Percentiles rank a stretch among this genome's conserved stretches.
Evolutionary conservation across 768 basidiomycete species (phyloP).

Genomic region (Tremella fuciformis): DNA sequence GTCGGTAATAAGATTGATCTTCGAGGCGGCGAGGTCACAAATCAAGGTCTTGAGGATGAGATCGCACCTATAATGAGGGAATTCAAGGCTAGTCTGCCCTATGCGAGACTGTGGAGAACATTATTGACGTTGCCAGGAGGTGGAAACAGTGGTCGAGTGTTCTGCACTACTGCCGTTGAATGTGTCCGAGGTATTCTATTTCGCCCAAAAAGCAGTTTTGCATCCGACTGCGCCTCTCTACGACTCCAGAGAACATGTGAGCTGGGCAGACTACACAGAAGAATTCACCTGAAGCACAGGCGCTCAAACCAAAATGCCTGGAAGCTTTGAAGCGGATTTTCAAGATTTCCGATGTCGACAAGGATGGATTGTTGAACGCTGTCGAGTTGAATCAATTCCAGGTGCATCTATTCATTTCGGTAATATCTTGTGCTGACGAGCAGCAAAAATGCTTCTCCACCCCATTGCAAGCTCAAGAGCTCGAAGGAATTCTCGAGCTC

Average conservation of each 20-base stretch:
- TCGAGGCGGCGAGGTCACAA: slow-evolving; percentile 86
- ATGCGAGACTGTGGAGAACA: neutral
- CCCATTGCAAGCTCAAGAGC: slow-evolving; percentile 83
- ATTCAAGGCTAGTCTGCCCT: slow-evolving; percentile 69
- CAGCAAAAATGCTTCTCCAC: slow-evolving; percentile 94
- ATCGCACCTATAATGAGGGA: slow-evolving; percentile 97
- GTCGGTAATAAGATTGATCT: slow-evolving; percentile 99
- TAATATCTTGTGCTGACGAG: slow-evolving; percentile 10
- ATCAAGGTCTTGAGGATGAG: slow-evolving; percentile 89
- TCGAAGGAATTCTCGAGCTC: slow-evolving; percentile 93
- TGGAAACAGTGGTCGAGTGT: slow-evolving; percentile 91
- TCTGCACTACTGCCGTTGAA: slow-evolving; percentile 88
- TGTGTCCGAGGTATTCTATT: slow-evolving; percentile 96
- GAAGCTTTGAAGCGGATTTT: slow-evolving; percentile 89
- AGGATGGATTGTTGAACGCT: slow-evolving; percentile 85
- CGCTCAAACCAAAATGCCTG: slow-evolving; percentile 85
- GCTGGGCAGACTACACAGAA: slow-evolving; percentile 41
- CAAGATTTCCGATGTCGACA: slow-evolving; percentile 90
- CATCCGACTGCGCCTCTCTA: slow-evolving; percentile 96
- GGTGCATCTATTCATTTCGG: slow-evolving; percentile 55
- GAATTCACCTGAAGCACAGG: slow-evolving; percentile 54
- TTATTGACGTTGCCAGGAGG: slow-evolving; percentile 64
- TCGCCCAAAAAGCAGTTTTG: slow-evolving; percentile 94
- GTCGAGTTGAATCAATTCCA: slow-evolving; percentile 96
- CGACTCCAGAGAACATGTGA: slow-evolving; percentile 88